These are phyloP conservation scores for Wilcoxina mikolae DNA, from an alignment of 495 filamentous ascomycete species.

Conservation along the genomic window DNA sequence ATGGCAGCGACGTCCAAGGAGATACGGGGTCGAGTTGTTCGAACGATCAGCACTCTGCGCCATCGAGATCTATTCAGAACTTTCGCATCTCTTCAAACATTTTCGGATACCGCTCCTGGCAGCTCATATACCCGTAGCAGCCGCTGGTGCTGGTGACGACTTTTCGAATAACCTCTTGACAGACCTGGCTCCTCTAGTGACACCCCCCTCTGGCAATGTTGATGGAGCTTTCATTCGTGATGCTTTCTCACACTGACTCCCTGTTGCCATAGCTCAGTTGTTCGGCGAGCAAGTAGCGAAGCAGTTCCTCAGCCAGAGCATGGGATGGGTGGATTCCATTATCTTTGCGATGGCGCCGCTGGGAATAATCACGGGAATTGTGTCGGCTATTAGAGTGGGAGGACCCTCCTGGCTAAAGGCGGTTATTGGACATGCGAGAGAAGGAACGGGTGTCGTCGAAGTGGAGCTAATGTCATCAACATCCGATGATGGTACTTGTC, in stretches of 20 bases:
- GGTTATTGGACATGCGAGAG: constrained; percentile 36
- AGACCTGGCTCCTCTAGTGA: constrained; percentile 15
- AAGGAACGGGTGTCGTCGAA: constrained; percentile 22
- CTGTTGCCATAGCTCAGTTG: too few species aligned
- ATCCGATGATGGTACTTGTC: too few species aligned
- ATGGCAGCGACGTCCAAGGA: too few species aligned
- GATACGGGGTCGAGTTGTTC: too few species aligned
- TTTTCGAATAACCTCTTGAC: constrained; percentile 15
- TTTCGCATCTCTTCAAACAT: too few species aligned
- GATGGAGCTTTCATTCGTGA: background rate
- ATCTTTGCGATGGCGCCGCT: constrained; percentile 42
- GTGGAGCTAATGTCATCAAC: constrained; percentile 26
- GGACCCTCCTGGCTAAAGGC: constrained; percentile 38
- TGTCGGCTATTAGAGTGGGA: constrained; percentile 40
- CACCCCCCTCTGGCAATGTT: background rate
- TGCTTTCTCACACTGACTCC: background rate
- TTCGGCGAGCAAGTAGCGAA: constrained; percentile 40
- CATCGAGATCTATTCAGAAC: too few species aligned
- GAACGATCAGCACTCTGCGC: too few species aligned
- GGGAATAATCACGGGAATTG: constrained; percentile 41
- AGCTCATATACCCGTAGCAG: background rate
- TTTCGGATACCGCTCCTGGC: too few species aligned
- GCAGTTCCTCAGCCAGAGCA: constrained; percentile 43
- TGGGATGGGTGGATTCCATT: constrained; percentile 36
- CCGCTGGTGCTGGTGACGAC: constrained; percentile 5